Evolutionary conservation across 345 rosid species (phyloP).

Genomic region (Moricandia arvensis): DNA sequence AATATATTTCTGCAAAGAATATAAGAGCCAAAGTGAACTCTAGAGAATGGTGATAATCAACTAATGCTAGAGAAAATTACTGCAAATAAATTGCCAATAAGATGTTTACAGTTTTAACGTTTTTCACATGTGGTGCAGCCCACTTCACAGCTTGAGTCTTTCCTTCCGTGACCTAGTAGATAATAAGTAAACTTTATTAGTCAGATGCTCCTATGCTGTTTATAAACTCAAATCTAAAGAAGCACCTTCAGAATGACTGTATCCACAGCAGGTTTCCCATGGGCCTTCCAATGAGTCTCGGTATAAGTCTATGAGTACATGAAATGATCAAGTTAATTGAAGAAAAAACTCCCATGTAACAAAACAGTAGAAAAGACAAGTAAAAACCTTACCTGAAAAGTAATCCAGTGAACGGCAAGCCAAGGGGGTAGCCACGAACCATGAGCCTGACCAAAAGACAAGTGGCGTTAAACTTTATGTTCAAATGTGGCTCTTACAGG

Average conservation of each 20-base stretch:
- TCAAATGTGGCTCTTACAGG: neutral
- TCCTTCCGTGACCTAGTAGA: conserved; percentile 61
- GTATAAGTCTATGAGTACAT: conserved; percentile 43
- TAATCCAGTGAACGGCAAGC: conserved; percentile 57
- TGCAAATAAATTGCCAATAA: conserved; percentile 1
- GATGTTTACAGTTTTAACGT: conserved; percentile 62
- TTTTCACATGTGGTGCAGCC: conserved; percentile 79
- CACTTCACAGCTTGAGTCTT: conserved; percentile 69
- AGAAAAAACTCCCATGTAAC: neutral
- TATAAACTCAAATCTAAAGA: neutral
- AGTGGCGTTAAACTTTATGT: neutral
- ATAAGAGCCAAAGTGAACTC: neutral
- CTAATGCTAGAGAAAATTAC: neutral
- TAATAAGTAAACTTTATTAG: conserved; percentile 12
- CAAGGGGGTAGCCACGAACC: conserved; percentile 98
- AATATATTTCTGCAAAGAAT: conserved; percentile 63
- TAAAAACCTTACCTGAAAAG: conserved; percentile 54
- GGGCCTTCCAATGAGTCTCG: conserved; percentile 63
- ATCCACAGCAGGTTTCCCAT: conserved; percentile 79
- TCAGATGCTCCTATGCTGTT: neutral
- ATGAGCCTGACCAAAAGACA: conserved; percentile 60
- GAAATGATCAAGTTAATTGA: conserved; percentile 2
- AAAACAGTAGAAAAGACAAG: neutral
- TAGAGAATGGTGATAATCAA: neutral
- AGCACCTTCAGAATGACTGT: conserved; percentile 62